Evolutionary conservation across 2,329 filamentous ascomycete genomes (phyloP), one percentile per base, ranked within the genome.

Genomic region (Aurifilum marmelostoma): DNA sequence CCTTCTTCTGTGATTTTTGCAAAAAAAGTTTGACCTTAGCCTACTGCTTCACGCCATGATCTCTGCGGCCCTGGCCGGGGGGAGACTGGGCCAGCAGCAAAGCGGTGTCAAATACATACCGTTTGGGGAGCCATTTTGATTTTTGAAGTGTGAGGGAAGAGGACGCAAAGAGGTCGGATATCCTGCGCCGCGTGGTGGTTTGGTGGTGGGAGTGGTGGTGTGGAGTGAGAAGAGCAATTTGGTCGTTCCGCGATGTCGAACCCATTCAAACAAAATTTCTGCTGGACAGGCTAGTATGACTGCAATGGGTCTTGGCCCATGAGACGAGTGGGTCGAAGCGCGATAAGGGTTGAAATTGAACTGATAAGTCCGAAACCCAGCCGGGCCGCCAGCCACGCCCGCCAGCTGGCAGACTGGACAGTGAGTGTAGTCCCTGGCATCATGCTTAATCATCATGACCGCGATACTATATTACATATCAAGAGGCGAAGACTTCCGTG

Each of bases 71-170:
- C 65, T 52, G 21, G 47, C 65, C 65, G 50, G 75, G 50, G 75
- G 76, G 79, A 80, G 79, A 81, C 81, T 83, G 86, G 86, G 87
- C 90, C 88, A 92, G 92, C 93, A 97, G 94, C 94, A 97, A 97
- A 97, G 94, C 94, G 84, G 83, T 91, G 87, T 84, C 81, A 83
- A 80, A 83, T 89, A 97, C 94, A 85, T 97, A 97, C 94, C 85
- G 91, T 88, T 84, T 87, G 87, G 83, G 91, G 88, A 89, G 91
- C 92, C 93, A 97, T 97, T 92, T 83, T n/a, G n/a, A n/a, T 86
- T 68, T 68, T 66, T 47, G 83, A 82, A 77, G 83, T 76, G 79
- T 75, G 61, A 71, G 69, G 66, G 64, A 71, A 74, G 74, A 79
- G 80, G 79, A 84, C 85, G 85, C 85, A 87, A 87, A 87, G 85